Percentiles rank a stretch among this genome's conserved stretches.
Evolutionary conservation across 768 basidiomycete genomes (phyloP).

Genomic region (Kwoniella sp.): DNA sequence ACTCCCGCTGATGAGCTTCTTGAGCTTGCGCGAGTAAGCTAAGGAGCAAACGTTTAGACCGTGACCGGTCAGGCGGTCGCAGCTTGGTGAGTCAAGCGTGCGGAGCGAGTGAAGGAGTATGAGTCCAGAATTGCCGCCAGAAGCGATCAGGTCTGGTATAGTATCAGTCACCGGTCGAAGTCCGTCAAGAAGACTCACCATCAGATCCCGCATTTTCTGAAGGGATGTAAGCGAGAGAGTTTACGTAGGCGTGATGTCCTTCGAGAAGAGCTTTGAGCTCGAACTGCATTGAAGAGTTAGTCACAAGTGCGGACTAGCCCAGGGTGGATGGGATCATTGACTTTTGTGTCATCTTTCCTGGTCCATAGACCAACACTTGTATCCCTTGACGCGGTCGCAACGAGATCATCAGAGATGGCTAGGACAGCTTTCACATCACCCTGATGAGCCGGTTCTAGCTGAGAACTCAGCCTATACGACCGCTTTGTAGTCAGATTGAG

Average conservation of each 20-base stretch:
- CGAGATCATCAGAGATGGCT: slow-evolving; percentile 20
- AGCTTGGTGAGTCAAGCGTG: slow-evolving; percentile 27
- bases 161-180: background rate
- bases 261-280: slow-evolving; percentile 26
- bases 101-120: slow-evolving; percentile 43
- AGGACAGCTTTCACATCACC: slow-evolving; percentile 47
- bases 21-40: slow-evolving; percentile 22
- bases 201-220: slow-evolving; percentile 6
- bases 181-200: slow-evolving; percentile 17
- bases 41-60: slow-evolving; percentile 44
- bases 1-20: slow-evolving; percentile 48
- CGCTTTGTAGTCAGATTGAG: background rate
- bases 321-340: background rate
- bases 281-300: slow-evolving; percentile 17
- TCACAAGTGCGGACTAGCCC: too few relatives aligned
- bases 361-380: slow-evolving; percentile 40
- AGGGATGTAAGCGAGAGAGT: slow-evolving; percentile 46
- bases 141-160: slow-evolving; percentile 26
- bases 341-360: background rate
- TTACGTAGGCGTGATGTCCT: slow-evolving; percentile 49
- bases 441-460: slow-evolving; percentile 30
- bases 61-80: slow-evolving; percentile 38
- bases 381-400: slow-evolving; percentile 44
- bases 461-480: slow-evolving; percentile 20
- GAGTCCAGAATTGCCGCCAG: slow-evolving; percentile 43